Evolutionary conservation across 1,284 basidiomycete genomes (phyloP), one percentile per base, ranked within the genome.

Genomic region (Rhodofomes roseus): DNA sequence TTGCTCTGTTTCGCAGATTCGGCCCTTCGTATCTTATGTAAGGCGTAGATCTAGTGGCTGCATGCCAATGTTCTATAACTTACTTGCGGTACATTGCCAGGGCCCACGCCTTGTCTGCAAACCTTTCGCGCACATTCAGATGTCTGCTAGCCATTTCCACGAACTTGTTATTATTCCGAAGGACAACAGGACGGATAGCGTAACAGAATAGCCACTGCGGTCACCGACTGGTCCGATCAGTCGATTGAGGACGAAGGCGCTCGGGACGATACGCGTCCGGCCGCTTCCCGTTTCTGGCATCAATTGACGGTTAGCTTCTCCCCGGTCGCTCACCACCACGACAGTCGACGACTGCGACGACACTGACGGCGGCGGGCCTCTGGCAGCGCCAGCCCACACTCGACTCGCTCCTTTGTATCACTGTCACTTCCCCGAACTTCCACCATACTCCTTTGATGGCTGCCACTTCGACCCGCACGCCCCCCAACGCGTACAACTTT

Each of bases 361-460:
- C 50, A 14, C 29, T 34, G 18, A 56, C 56, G 41, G 50, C 56
- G 12, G 44, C 41, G 23, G 5, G 34, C 44, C 51, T 58, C 20
- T 34, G 36, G 31, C 41, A 29, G 41, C 41, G 31, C 50, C 41
- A 18, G 48, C 57, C 62, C 68, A 60, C 59, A n/a, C 1, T 69
- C 64, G 12, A 22, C 50, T 20, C 50, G 8, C 31, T 52, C 61
- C 65, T 68, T 62, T 54, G 59, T 48, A 61, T 56, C 61, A 65
- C 67, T 58, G 56, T 69, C 66, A 25, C 66, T 70, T 64, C 62
- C 54, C 18, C 36, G 41, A 53, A 60, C 44, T 56, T 63, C 51
- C 56, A 53, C 55, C 51, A 63, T 58, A 58, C 50, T 63, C 64
- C 57, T 60, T 63, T 65, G 60, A 72, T 72, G 70, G 66, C 68